Evolutionary conservation across 192 early-diverging fungal species (phyloP).

Genomic region (Coemansia sp.): DNA sequence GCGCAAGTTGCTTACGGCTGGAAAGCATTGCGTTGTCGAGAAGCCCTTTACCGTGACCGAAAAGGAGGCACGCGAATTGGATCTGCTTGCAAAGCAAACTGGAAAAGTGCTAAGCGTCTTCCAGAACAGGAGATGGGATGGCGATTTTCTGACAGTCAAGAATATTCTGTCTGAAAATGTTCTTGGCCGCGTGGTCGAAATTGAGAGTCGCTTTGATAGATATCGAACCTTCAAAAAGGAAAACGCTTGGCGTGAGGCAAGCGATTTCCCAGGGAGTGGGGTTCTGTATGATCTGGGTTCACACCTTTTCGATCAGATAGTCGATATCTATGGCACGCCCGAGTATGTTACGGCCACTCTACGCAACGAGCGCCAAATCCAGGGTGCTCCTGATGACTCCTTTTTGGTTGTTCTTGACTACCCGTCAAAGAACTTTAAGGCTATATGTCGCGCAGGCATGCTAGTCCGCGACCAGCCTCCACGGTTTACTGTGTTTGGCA

Average conservation of each 20-base stretch:
- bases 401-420: conserved; percentile 67
- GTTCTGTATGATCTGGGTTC: conserved; percentile 73
- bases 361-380: conserved; percentile 66
- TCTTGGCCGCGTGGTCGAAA: conserved; percentile 68
- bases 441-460: conserved; percentile 67
- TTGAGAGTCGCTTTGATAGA: conserved; percentile 74
- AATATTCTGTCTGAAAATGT: conserved; percentile 56
- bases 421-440: conserved; percentile 58
- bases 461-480: conserved; percentile 63
- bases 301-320: conserved; percentile 66
- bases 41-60: conserved; percentile 73
- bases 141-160: conserved; percentile 75
- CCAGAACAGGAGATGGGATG: conserved; percentile 82
- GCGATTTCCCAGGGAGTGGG: conserved; percentile 62
- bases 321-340: conserved; percentile 68
- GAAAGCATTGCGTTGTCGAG: conserved; percentile 75
- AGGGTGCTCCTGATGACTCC: conserved; percentile 58
- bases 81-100: conserved; percentile 58
- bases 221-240: conserved; percentile 66
- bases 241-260: conserved; percentile 70
- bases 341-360: conserved; percentile 61
- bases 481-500: conserved; percentile 68
- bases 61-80: conserved; percentile 61
- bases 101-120: conserved; percentile 66
- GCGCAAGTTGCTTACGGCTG: conserved; percentile 59